Base-by-base conservation (phyloP, 2,329 filamentous ascomycete species). In the Verticillium albo-atrum region DNA sequence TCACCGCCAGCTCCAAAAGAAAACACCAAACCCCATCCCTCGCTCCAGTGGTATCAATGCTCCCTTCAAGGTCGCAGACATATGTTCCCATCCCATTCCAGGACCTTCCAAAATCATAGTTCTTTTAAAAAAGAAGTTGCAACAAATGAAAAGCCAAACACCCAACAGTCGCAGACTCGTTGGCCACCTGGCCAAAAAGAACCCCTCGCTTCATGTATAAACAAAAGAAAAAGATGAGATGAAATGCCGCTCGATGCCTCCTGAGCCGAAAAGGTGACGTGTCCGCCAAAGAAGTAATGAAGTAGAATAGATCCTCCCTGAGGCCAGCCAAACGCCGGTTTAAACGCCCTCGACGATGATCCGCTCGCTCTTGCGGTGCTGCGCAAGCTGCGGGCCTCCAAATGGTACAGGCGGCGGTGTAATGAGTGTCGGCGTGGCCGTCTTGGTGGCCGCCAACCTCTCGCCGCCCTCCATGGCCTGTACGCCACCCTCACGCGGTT, bases 351-450 rank as follows among this genome's bases (percentile, higher is more conserved):
- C 83, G 27, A 86, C 69, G 37, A 85, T 70, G 34, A 82, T 78
- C 60, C 77, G 76, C 70, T 84, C 81, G 67, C 83, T 86, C 71
- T 79, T 80, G 60, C 81, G 75, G 62, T 80, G 70, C 58, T 74
- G 75, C 3, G 69, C 70, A 35, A 74, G 66, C 54, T 74, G 70
- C 27, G 71, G 64, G 35, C 71, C 58, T 9, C 57, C 61, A 26
- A 68, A 63, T 15, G 70, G 64, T 32, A 72, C 65, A 12, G 72
- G 72, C 54, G 42, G 42, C 73, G 74, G 56, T 63, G 65, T 68
- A 3, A 85, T 74, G 55, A 82, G 63, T 1, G 73, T 80, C 6
- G 82, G 81, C 54, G 77, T 82, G 10, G 76, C 69, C 34, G 70
- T 73, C 67, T 76, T 75, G 14, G 72, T 76, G 20, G 58, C 37